A percentile compares a stretch with the other conserved stretches of the same genome.
phyloP scores from a whole-genome alignment of 441 rosid genomes.

The Adansonia rubrostipa region DNA sequence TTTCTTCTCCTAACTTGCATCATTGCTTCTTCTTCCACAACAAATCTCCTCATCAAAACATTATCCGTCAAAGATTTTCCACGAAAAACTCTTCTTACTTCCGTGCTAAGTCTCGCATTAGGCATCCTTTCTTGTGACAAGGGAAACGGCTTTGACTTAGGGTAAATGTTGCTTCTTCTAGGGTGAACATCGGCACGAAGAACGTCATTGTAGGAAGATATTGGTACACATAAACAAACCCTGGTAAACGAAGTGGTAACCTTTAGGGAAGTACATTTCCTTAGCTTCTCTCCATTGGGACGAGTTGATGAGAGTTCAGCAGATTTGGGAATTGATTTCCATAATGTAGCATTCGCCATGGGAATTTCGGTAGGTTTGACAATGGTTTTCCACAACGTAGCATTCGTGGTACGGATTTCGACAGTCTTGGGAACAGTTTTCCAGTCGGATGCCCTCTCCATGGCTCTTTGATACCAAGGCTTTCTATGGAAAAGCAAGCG shows the following conservation, averaged over 20 bases:
- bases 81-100: constrained; percentile 77
- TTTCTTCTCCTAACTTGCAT: constrained; percentile 79
- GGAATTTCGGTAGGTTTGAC: constrained; percentile 44
- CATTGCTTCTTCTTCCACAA: constrained; percentile 91
- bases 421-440: constrained; percentile 44
- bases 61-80: constrained; percentile 91
- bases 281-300: constrained; percentile 48
- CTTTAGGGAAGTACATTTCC: constrained; percentile 74
- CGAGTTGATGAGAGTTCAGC: constrained; percentile 28
- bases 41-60: constrained; percentile 89
- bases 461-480: constrained; percentile 92
- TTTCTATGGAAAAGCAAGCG: constrained; percentile 55
- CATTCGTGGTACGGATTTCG: constrained; percentile 32
- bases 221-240: constrained; percentile 88
- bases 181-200: constrained; percentile 76
- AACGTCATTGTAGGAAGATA: constrained; percentile 85
- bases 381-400: constrained; percentile 46
- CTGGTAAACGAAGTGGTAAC: constrained; percentile 80
- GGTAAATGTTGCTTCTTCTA: constrained; percentile 86
- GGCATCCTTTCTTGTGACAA: constrained; percentile 39
- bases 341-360: constrained; percentile 36
- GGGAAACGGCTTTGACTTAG: constrained; percentile 60
- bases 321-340: constrained; percentile 47
- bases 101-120: constrained; percentile 49
- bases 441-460: constrained; percentile 73